These are phyloP conservation scores for Pelargonium citronellum DNA, from an alignment of 441 rosid species.

Conservation along the genomic window DNA sequence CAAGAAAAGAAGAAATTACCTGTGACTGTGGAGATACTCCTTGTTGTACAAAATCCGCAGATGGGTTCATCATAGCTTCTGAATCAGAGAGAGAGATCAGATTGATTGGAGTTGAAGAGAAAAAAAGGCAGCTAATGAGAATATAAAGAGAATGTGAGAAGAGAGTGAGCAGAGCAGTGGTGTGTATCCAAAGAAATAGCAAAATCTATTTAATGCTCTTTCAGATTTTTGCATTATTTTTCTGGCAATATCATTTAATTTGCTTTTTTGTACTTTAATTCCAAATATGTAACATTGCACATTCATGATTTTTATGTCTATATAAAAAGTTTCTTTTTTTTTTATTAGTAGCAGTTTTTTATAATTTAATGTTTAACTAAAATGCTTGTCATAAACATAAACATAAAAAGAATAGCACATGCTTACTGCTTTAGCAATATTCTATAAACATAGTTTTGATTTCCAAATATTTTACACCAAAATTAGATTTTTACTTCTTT, in stretches of 20 bases:
- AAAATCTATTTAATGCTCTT: conserved; percentile 42
- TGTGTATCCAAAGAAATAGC: conserved; percentile 31
- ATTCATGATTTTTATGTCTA: too few species aligned
- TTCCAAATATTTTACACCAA: too few species aligned
- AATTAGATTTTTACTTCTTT: too few species aligned
- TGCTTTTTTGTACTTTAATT: too few species aligned
- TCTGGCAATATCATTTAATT: not conserved
- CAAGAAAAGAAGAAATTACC: not conserved
- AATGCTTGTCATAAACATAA: too few species aligned
- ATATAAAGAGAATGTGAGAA: conserved; percentile 31
- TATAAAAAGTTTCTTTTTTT: too few species aligned
- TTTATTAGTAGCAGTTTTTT: too few species aligned
- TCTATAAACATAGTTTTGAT: too few species aligned
- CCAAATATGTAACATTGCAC: too few species aligned
- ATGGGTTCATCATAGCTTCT: conserved; percentile 48
- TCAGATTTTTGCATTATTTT: conserved; percentile 5
- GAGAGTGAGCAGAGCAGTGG: conserved; percentile 30
- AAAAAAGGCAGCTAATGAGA: conserved; percentile 24
- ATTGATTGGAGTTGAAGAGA: conserved; percentile 9
- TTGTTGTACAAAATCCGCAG: conserved; percentile 38
- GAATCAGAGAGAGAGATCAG: conserved; percentile 8
- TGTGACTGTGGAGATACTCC: conserved; percentile 46
- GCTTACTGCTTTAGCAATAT: too few species aligned
- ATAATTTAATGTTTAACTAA: too few species aligned
- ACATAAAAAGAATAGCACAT: too few species aligned